A percentile compares a stretch with the other conserved stretches of the same genome.
Evolutionary conservation across 768 basidiomycete species (phyloP).

Genomic region (Lactarius tabidus): DNA sequence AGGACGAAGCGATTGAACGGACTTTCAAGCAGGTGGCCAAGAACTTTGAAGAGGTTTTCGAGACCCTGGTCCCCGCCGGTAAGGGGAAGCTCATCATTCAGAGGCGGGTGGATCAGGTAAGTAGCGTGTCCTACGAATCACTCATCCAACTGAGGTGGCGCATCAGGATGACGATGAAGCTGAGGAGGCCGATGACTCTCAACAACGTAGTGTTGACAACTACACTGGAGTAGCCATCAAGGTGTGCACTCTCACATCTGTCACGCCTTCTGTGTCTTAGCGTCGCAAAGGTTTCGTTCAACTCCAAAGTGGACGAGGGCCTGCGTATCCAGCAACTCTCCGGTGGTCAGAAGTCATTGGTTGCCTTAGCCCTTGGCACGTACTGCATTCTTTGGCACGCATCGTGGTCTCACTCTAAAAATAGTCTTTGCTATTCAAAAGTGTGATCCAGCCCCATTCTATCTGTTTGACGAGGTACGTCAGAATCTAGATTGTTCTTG

Average conservation of each 20-base stretch:
- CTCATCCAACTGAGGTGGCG: not conserved
- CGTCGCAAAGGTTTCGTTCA: constrained; percentile 81
- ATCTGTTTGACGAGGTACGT: constrained; percentile 91
- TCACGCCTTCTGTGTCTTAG: not conserved
- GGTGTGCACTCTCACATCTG: constrained; percentile 38
- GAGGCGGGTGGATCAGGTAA: constrained; percentile 78
- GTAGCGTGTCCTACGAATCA: constrained; percentile 17
- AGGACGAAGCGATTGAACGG: constrained; percentile 97
- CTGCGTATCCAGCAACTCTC: constrained; percentile 94
- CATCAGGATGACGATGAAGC: constrained; percentile 66
- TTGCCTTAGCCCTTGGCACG: constrained; percentile 87
- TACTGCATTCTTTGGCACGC: not conserved
- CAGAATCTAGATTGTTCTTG: not conserved
- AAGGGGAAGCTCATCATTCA: constrained; percentile 91
- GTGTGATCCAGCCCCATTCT: constrained; percentile 98
- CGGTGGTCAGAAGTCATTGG: constrained; percentile 95
- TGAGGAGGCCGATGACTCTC: constrained; percentile 69
- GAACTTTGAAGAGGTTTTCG: constrained; percentile 97
- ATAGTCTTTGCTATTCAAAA: constrained; percentile 97
- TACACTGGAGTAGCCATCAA: constrained; percentile 98
- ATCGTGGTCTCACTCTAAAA: constrained; percentile 12
- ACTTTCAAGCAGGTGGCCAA: constrained; percentile 98
- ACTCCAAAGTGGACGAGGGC: constrained; percentile 96
- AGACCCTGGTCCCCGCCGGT: constrained; percentile 92
- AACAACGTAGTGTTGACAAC: constrained; percentile 79